Conservation (phyloP, 106 monocot genomes). For the Triglochin maritima region DNA sequence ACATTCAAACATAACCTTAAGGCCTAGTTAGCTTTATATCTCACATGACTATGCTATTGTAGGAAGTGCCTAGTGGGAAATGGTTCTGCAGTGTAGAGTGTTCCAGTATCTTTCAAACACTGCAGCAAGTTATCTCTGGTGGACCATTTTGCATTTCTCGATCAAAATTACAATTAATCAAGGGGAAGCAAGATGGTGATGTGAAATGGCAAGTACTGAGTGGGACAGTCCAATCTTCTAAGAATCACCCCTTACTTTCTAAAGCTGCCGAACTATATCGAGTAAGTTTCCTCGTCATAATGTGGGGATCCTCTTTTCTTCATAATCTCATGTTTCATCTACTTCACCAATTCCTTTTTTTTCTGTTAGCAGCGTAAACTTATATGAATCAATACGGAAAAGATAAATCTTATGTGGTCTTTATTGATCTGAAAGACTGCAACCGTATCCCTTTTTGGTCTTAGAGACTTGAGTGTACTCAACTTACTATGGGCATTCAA, state of each 20-base stretch:
- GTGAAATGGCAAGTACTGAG: conserved; percentile 47
- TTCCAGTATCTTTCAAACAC: conserved; percentile 10
- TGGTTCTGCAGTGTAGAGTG: conserved; percentile 68
- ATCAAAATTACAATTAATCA: conserved; percentile 8
- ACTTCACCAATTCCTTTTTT: too few relatives aligned
- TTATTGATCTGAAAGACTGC: too few relatives aligned
- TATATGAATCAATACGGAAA: too few relatives aligned
- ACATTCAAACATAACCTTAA: too few relatives aligned
- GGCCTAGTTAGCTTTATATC: not conserved
- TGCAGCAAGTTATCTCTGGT: conserved; percentile 7
- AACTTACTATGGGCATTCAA: too few relatives aligned
- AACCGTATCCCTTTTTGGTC: too few relatives aligned
- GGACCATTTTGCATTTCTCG: conserved; percentile 16
- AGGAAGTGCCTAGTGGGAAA: conserved; percentile 28
- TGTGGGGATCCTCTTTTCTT: not conserved
- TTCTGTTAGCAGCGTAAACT: too few relatives aligned
- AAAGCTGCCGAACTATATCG: conserved; percentile 34
- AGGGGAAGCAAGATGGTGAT: conserved; percentile 10
- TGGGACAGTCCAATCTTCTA: conserved; percentile 16
- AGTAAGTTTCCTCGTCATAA: conserved; percentile 26
- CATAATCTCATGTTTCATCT: too few relatives aligned
- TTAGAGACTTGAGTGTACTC: too few relatives aligned
- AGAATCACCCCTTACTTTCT: conserved; percentile 15
- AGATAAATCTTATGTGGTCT: too few relatives aligned
- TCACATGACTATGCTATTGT: not conserved